Evolutionary conservation across 2,329 filamentous ascomycete species (phyloP), one percentile per base, ranked within the genome.

Genomic region (Calonectria multiphialidica): DNA sequence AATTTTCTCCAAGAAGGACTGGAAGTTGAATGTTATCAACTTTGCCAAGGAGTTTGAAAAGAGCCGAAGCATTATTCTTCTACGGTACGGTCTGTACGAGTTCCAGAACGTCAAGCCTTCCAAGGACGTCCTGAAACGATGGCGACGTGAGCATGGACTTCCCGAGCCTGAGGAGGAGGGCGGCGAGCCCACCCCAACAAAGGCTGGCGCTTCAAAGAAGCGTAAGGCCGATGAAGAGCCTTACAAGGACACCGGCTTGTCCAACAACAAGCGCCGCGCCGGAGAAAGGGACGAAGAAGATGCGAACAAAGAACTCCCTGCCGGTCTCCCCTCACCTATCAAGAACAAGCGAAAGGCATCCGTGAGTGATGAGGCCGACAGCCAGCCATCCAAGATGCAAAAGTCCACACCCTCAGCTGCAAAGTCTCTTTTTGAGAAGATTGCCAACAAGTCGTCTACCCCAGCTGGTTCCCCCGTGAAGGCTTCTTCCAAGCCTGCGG

Each of bases 41-140:
- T 92, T 92, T 70, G 89, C 90, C 45, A 92, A 91, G 79, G 90
- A 91, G 79, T 92, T 90, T 72, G 90, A 92, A 79, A 92, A 92
- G 84, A 91, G 89, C 78, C 86, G 90, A 61, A 90, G 89, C 75
- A 83, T 92, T 50, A 91, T 92, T 70, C 87, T 92, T 82, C 79
- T 92, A 68, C 88, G 90, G 59, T 92, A 92, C 73, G 90, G 90
- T 2, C 86, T 91, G 2, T 92, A 91, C 77, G 88, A 91, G 77
- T 92, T 91, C 82, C 90, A 91, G 82, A 91, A 89, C 21, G 87
- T 91, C 49, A 90, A 90, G 77, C 89, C 89, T 1, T 90, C 89
- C 0, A 88, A 87, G 72, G 88, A 90, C 45, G 85, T 90, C 10
- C 84, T 91, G 66, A 89, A 87, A 80, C 88, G 88, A 76, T 92